These are phyloP conservation scores for Phyllosticta citribraziliensis DNA, from an alignment of 2,329 filamentous ascomycete genomes.

Conservation along the genomic window DNA sequence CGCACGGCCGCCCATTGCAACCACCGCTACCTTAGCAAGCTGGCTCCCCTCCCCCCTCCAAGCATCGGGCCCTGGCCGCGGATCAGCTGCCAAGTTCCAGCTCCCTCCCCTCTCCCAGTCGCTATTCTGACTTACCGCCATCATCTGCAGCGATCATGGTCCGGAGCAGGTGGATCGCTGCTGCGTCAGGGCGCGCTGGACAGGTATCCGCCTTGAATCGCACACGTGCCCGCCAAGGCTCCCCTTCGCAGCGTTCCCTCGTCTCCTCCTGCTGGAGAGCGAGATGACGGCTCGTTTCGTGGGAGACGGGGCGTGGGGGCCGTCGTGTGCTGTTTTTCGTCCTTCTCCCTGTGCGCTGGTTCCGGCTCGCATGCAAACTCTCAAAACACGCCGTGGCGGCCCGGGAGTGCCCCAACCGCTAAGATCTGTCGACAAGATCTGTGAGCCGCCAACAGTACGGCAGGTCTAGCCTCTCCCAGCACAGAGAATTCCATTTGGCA, in stretches of 20 bases:
- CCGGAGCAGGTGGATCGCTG: constrained; percentile 1
- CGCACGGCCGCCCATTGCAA: background rate
- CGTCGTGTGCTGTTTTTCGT: background rate
- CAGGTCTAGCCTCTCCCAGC: constrained; percentile 19
- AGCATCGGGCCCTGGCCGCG: background rate
- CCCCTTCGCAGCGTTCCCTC: constrained; percentile 3
- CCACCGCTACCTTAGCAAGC: background rate
- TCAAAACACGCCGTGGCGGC: constrained; percentile 1
- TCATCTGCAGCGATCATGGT: constrained; percentile 9
- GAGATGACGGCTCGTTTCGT: constrained; percentile 9
- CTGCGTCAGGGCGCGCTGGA: background rate
- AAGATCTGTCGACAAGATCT: constrained; percentile 19
- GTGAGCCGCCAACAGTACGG: constrained; percentile 17
- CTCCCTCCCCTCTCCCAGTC: background rate
- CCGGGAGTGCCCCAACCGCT: constrained; percentile 8
- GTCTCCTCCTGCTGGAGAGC: background rate
- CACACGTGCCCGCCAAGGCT: constrained; percentile 4
- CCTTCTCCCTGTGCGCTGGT: background rate
- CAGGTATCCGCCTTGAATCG: background rate
- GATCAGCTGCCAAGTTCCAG: background rate
- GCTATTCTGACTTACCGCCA: background rate
- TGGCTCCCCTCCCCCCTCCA: background rate
- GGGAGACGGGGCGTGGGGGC: constrained; percentile 1
- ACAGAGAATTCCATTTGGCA: background rate
- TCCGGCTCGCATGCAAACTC: background rate